Conservation (phyloP, 2,329 filamentous ascomycete species). For the Claviceps purpurea region DNA sequence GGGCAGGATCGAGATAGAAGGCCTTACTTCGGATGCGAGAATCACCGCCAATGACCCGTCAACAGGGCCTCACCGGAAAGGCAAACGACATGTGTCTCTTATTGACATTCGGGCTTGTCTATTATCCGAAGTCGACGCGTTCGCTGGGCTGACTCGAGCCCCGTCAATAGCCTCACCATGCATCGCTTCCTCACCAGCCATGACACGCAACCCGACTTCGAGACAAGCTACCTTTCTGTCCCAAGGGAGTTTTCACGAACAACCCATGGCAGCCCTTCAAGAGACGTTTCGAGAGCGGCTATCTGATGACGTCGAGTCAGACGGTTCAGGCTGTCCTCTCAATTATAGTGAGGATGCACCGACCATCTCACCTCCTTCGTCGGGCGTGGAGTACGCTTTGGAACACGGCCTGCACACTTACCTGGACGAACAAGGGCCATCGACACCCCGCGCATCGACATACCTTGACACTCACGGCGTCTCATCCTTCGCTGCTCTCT, state of each 20-base stretch:
- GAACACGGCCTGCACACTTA: slow-evolving; percentile 24
- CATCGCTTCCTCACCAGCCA: slow-evolving; percentile 37
- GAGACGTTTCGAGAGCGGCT: slow-evolving; percentile 14
- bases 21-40: slow-evolving; percentile 37
- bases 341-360: slow-evolving; percentile 42
- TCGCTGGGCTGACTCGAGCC: slow-evolving; percentile 44
- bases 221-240: slow-evolving; percentile 18
- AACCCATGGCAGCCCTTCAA: slow-evolving; percentile 13
- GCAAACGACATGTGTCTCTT: slow-evolving; percentile 52
- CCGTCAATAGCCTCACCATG: slow-evolving; percentile 35
- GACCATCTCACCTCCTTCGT: slow-evolving; percentile 40
- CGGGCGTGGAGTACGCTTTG: slow-evolving; percentile 14
- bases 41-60: slow-evolving; percentile 12
- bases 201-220: slow-evolving; percentile 23
- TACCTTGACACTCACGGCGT: slow-evolving; percentile 21
- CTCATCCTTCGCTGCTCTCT: slow-evolving; percentile 7
- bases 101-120: slow-evolving; percentile 49
- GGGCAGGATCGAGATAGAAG: slow-evolving; percentile 52
- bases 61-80: slow-evolving; percentile 37
- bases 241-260: slow-evolving; percentile 14
- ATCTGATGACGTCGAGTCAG: slow-evolving; percentile 9
- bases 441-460: slow-evolving; percentile 42
- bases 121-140: slow-evolving; percentile 54
- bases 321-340: slow-evolving; percentile 15
- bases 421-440: slow-evolving; percentile 23